Evolutionary conservation across 352 stramenopile genomes (phyloP), one percentile per base, ranked within the genome.

Genomic region (Aphanomyces invadans): DNA sequence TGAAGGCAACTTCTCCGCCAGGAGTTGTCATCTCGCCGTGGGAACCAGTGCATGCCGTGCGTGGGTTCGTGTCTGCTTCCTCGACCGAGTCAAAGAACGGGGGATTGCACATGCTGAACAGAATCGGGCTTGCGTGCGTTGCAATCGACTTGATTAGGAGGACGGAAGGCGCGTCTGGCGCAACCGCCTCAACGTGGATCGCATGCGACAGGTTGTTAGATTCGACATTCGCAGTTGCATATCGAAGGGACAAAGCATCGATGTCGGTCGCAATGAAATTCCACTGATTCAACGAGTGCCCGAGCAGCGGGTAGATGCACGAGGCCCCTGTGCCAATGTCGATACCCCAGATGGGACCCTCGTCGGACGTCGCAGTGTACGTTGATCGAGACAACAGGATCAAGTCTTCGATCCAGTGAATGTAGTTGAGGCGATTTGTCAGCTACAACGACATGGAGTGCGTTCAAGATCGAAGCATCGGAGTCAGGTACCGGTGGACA

Each of bases 21-120:
- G 82, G 76, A 62, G 79, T 90, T 1, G 88, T 80, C 89, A 97
- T 95, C 70, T 97, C 87, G 42, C 70, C 86, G 0, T 71, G 48
- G 31, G 72, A 89, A 3, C 86, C 86, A 77, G 81, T 92, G 69
- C 85, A 95, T 52, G 73, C 76, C 21, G 77, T 68, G 12, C 81
- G 74, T 31, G 84, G 86, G 54, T 95, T 92, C 56, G 81, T 87
- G 46, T 93, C 81, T 2, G 85, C 82, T 48, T 95, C 77, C 31
- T 74, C 67, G 62, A 87, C 84, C 32, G 80, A 72, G 53, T 96
- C 79, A 54, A 93, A 98, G 79, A 98, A 99, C 0, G 96, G 96
- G 54, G 96, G 96, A 72, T 99, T 99, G 45, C 94, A 98, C 89
- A 99, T 98, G 48, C 86, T 79, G 76, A 98, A 98, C 21, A 57